Base-by-base conservation (phyloP, 2,329 filamentous ascomycete species). In the Stemphylium vesicarium region DNA sequence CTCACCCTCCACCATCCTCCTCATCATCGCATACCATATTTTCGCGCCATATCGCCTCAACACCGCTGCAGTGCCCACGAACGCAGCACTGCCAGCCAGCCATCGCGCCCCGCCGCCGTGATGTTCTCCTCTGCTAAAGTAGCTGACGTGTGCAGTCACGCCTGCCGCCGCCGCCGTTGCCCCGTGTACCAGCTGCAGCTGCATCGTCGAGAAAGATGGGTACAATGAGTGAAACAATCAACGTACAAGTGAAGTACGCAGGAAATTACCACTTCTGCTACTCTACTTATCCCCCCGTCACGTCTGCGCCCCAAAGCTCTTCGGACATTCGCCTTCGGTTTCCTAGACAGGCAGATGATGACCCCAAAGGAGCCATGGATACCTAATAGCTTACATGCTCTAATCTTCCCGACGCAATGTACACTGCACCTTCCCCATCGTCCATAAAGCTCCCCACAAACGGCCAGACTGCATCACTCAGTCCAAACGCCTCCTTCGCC, bases 261-360 rank as follows among this genome's bases (percentile, higher is more conserved):
- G 20, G 3, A 20, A 20, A 20, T 20, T 20, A 20, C 20, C 20
- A 20, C 20, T 20, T 41, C 20, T n/a, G 20, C 22, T 26, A 26
- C 38, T 41, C 18, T 41, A 41, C 38, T 41, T 41, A 41, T 41
- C 38, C 38, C 10, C 6, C 38, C 22, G 12, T 26, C 38, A 26
- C 38, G 38, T n/a, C 38, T 41, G 11, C 8, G 38, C 11, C 38
- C 18, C 20, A 41, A 26, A 9, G 4, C 38, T 26, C 20, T 24
- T 41, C 38, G 38, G 38, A 26, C 10, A 22, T 41, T 41, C 38
- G 38, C 38, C 38, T 41, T 41, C 38, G 38, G 38, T 41, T 41
- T 41, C 38, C 38, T 41, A 41, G 13, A 24, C 22, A 26, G 38
- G 38, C 20, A 20, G 20, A 20, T n/a, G 38, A 12, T 12, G 32